Percentiles rank a stretch among this genome's conserved stretches.
Evolutionary conservation across 306 rosid genomes (phyloP).

Genomic region (Quillaja saponaria): DNA sequence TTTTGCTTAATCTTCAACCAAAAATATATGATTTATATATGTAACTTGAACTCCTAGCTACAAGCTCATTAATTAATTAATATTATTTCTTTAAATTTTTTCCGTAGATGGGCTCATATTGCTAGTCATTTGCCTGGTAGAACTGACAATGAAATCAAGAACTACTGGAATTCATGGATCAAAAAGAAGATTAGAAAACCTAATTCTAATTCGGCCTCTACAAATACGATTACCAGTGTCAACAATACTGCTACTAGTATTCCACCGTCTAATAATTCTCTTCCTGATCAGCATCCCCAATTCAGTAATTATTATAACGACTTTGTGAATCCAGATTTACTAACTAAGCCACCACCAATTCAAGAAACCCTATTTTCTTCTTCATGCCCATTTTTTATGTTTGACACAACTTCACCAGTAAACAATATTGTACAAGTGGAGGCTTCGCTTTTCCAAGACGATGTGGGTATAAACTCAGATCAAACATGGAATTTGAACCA

Average conservation of each 20-base stretch:
- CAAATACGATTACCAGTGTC: slow-evolving; percentile 31
- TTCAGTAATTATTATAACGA: slow-evolving; percentile 46
- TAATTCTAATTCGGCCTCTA: slow-evolving; percentile 31
- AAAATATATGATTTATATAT: slow-evolving; percentile 27
- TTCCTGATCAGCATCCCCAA: slow-evolving; percentile 39
- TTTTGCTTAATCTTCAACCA: too few relatives aligned
- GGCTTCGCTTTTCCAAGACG: slow-evolving; percentile 44
- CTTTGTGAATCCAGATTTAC: slow-evolving; percentile 50
- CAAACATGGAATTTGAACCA: slow-evolving; percentile 71
- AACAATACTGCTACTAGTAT: slow-evolving; percentile 11
- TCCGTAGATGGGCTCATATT: slow-evolving; percentile 92
- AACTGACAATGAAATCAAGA: slow-evolving; percentile 95
- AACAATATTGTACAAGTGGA: slow-evolving; percentile 37
- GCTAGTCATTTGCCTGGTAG: slow-evolving; percentile 97
- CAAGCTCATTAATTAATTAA: background rate
- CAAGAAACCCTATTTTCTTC: slow-evolving; percentile 60
- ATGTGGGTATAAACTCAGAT: slow-evolving; percentile 43
- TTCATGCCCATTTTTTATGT: slow-evolving; percentile 78
- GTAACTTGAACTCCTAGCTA: background rate
- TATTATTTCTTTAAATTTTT: slow-evolving; percentile 3
- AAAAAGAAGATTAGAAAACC: slow-evolving; percentile 87
- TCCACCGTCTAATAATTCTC: too few relatives aligned
- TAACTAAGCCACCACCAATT: slow-evolving; percentile 38
- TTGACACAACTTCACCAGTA: slow-evolving; percentile 50
- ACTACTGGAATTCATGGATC: slow-evolving; percentile 99